These are phyloP conservation scores for Trichoderma gamsii DNA, from an alignment of 495 filamentous ascomycete species.

Conservation along the genomic window DNA sequence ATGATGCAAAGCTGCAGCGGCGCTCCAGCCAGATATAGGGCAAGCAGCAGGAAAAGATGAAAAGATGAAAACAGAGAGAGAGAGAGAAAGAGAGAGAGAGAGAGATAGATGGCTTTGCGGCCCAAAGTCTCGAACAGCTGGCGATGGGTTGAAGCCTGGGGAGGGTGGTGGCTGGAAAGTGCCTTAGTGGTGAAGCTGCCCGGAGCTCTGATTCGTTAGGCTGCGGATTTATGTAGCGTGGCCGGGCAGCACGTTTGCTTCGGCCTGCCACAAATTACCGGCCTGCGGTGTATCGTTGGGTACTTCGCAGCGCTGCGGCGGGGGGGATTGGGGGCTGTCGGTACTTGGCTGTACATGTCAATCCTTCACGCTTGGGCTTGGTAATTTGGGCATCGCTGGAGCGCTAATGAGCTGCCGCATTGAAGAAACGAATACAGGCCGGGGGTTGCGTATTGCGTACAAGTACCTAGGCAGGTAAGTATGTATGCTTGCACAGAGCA, in stretches of 20 bases:
- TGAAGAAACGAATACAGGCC: too few species aligned
- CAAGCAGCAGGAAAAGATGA: neutral
- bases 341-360: neutral
- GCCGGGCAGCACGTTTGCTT: slow-evolving; percentile 2
- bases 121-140: neutral
- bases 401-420: too few species aligned
- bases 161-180: neutral
- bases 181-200: slow-evolving; percentile 3
- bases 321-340: neutral
- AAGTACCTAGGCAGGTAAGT: too few species aligned
- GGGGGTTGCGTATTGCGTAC: too few species aligned
- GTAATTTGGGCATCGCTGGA: too few species aligned
- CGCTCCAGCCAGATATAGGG: neutral
- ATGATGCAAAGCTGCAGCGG: neutral
- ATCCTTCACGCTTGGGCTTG: too few species aligned
- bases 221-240: slow-evolving; percentile 7
- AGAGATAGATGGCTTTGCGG: neutral
- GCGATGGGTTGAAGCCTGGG: slow-evolving; percentile 10
- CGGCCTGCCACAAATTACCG: neutral
- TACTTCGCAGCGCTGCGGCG: neutral
- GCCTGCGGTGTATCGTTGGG: slow-evolving; percentile 8
- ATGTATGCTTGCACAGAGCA: neutral
- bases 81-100: neutral
- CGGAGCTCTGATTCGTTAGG: slow-evolving; percentile 9
- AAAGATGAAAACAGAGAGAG: neutral